phyloP scores from a whole-genome alignment of 2,329 filamentous ascomycete genomes.

The Colletotrichum paranaense region DNA sequence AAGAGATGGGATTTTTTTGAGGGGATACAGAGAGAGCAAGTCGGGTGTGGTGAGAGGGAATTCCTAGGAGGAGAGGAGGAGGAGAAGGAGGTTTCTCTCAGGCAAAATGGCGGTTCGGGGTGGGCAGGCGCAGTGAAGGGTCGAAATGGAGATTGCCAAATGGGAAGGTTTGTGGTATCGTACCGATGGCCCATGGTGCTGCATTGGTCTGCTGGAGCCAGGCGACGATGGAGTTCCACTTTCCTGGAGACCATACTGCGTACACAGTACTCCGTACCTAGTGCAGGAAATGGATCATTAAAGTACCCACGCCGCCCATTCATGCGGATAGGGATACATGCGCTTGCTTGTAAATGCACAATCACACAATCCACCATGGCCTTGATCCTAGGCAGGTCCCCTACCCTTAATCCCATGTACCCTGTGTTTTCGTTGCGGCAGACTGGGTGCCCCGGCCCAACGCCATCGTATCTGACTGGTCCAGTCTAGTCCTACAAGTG shows the following conservation, averaged over 20 bases:
- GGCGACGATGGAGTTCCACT: slow-evolving; percentile 32
- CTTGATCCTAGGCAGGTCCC: slow-evolving; percentile 1
- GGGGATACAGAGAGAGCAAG: slow-evolving; percentile 33
- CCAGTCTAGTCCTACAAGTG: slow-evolving; percentile 16
- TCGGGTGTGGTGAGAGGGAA: slow-evolving; percentile 24
- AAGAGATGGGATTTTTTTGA: slow-evolving; percentile 31
- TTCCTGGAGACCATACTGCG: not conserved
- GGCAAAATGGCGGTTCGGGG: slow-evolving; percentile 1
- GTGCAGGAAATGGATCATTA: too few species aligned
- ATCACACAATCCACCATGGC: not conserved
- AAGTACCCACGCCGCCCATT: not conserved
- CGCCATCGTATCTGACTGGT: slow-evolving; percentile 22
- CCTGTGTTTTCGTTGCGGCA: slow-evolving; percentile 13
- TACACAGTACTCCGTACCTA: too few species aligned
- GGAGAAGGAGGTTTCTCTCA: not conserved
- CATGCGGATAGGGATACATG: not conserved
- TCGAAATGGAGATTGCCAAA: slow-evolving; percentile 37
- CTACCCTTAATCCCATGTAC: slow-evolving; percentile 16
- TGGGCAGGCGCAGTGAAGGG: slow-evolving; percentile 23
- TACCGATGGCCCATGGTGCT: slow-evolving; percentile 36
- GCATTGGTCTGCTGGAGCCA: slow-evolving; percentile 34
- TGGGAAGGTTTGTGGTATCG: slow-evolving; percentile 35
- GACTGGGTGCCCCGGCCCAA: slow-evolving; percentile 8
- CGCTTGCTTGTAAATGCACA: not conserved
- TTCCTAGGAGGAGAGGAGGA: slow-evolving; percentile 15